Conservation (phyloP, 129 eudicot genomes). For the Dittrichia graveolens region DNA sequence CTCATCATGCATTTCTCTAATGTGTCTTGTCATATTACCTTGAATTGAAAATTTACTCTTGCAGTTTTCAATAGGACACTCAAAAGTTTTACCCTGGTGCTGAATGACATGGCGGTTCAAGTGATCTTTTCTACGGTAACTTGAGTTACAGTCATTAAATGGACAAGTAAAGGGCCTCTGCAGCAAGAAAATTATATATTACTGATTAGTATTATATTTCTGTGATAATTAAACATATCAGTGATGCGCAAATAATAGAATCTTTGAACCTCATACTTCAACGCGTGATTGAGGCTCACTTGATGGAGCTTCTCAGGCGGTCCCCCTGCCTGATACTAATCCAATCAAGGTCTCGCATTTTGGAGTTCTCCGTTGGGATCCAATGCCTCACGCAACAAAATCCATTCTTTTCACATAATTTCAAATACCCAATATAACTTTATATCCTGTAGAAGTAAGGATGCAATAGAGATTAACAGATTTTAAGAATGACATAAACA, state of each 20-base stretch:
- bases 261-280: slow-evolving; percentile 37
- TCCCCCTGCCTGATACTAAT: slow-evolving; percentile 99
- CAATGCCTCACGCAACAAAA: slow-evolving; percentile 90
- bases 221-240: background rate
- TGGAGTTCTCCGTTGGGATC: slow-evolving; percentile 99
- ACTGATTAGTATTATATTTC: background rate
- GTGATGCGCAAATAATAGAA: background rate
- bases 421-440: slow-evolving; percentile 13
- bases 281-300: slow-evolving; percentile 83
- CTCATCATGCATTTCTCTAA: slow-evolving; percentile 65
- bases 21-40: slow-evolving; percentile 70
- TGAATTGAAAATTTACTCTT: slow-evolving; percentile 53
- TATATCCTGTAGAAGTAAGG: slow-evolving; percentile 47
- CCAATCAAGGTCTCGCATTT: slow-evolving; percentile 99
- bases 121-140: slow-evolving; percentile 89
- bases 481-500: background rate
- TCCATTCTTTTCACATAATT: slow-evolving; percentile 19
- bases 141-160: slow-evolving; percentile 62
- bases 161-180: slow-evolving; percentile 85
- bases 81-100: slow-evolving; percentile 77
- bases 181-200: slow-evolving; percentile 3
- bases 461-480: background rate
- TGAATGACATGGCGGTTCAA: slow-evolving; percentile 76
- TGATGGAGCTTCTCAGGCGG: slow-evolving; percentile 99
- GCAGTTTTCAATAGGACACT: slow-evolving; percentile 60